Evolutionary conservation across 2,329 filamentous ascomycete species (phyloP).

Genomic region (Neopestalotiopsis sp.): DNA sequence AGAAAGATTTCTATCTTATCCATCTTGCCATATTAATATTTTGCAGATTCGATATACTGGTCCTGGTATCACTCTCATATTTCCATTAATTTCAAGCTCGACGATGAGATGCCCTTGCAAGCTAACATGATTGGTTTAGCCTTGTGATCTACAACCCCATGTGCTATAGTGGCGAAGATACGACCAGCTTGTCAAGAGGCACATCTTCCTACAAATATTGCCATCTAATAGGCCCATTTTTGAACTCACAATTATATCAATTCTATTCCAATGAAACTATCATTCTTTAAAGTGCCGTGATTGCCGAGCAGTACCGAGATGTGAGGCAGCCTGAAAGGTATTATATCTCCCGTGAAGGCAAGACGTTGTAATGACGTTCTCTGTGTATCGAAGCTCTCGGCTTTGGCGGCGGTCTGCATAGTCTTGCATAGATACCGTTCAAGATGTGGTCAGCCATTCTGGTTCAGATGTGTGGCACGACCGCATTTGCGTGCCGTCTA

Average conservation of each 20-base stretch:
- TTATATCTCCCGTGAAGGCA: not conserved
- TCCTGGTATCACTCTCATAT: too few species aligned
- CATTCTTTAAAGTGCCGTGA: not conserved
- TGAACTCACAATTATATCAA: not conserved
- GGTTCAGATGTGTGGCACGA: not conserved
- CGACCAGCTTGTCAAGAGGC: too few species aligned
- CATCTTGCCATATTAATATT: too few species aligned
- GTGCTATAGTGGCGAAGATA: too few species aligned
- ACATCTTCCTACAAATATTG: too few species aligned
- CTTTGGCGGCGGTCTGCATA: not conserved
- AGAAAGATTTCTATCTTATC: too few species aligned
- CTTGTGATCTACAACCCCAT: too few species aligned
- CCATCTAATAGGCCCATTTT: too few species aligned
- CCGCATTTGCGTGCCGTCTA: not conserved
- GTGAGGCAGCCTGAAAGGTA: not conserved
- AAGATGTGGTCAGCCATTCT: not conserved
- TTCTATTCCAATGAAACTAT: not conserved
- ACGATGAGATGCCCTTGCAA: too few species aligned
- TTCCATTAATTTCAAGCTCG: too few species aligned
- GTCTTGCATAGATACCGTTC: not conserved
- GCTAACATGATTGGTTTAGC: too few species aligned
- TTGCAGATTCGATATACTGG: too few species aligned
- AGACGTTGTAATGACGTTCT: not conserved
- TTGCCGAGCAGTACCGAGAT: not conserved
- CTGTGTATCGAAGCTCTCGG: not conserved